A percentile compares a stretch with the other conserved stretches of the same genome.
Conservation (phyloP, 2,329 filamentous ascomycete species). For the Exophiala bonariae region DNA sequence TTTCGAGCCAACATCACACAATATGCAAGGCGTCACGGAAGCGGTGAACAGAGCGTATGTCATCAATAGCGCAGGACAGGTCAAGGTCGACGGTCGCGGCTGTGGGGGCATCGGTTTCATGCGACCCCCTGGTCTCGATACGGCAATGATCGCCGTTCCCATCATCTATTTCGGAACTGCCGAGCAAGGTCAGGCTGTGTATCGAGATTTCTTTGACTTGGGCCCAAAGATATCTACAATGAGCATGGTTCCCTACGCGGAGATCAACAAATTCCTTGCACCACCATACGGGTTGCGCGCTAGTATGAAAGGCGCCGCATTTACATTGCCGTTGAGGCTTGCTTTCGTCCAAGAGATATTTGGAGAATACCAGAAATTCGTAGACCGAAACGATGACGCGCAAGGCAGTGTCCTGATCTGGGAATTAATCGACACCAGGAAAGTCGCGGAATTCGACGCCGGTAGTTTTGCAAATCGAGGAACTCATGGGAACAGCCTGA, state of each 20-base stretch:
- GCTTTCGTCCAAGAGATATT: slow-evolving; percentile 35
- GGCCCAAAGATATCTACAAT: slow-evolving; percentile 38
- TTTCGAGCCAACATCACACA: slow-evolving; percentile 24
- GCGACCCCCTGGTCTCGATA: slow-evolving; percentile 34
- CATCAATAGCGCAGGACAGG: slow-evolving; percentile 29
- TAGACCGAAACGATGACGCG: slow-evolving; percentile 27
- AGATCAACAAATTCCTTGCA: slow-evolving; percentile 42
- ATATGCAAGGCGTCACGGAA: slow-evolving; percentile 27
- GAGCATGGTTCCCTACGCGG: slow-evolving; percentile 42
- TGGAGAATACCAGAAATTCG: slow-evolving; percentile 34
- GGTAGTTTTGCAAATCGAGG: slow-evolving; percentile 50
- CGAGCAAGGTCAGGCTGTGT: slow-evolving; percentile 38
- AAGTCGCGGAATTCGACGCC: slow-evolving; percentile 37
- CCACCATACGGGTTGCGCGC: slow-evolving; percentile 38
- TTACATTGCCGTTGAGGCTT: slow-evolving; percentile 42
- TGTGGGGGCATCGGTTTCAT: slow-evolving; percentile 32
- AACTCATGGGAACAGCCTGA: slow-evolving; percentile 44
- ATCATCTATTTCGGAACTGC: slow-evolving; percentile 41
- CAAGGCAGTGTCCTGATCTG: slow-evolving; percentile 38
- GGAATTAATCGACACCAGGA: slow-evolving; percentile 44
- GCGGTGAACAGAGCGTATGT: slow-evolving; percentile 23
- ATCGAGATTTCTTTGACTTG: slow-evolving; percentile 39
- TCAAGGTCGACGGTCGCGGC: slow-evolving; percentile 19
- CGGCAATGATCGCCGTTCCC: too few relatives aligned
- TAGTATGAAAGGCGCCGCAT: slow-evolving; percentile 47